Percentiles rank a stretch among this genome's conserved stretches.
Evolutionary conservation across 768 basidiomycete species (phyloP).

Genomic region (Asterophora parasitica): DNA sequence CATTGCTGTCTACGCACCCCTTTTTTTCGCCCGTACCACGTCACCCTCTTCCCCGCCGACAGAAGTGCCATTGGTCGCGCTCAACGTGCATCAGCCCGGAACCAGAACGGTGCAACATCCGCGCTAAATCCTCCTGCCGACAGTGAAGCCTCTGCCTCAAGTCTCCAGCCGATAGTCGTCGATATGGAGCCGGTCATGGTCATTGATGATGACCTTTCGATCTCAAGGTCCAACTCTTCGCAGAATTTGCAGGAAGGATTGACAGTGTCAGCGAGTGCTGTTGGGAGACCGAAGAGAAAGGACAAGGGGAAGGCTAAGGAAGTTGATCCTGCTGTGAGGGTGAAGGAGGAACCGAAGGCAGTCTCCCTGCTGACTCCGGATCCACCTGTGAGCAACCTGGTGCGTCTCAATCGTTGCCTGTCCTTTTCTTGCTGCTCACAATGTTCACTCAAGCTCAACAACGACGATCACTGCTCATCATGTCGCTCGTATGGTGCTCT

Average conservation of each 20-base stretch:
- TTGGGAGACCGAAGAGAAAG: slow-evolving; percentile 34
- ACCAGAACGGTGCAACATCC: slow-evolving; percentile 44
- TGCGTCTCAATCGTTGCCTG: slow-evolving; percentile 22
- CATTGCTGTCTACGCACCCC: slow-evolving; percentile 19
- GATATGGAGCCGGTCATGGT: slow-evolving; percentile 51
- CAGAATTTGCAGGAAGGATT: slow-evolving; percentile 32
- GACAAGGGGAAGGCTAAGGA: slow-evolving; percentile 57
- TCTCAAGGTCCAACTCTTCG: slow-evolving; percentile 63
- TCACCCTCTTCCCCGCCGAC: slow-evolving; percentile 16
- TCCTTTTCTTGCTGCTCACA: neutral
- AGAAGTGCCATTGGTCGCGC: slow-evolving; percentile 63
- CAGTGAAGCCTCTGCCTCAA: slow-evolving; percentile 35
- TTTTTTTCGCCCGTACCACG: slow-evolving; percentile 16
- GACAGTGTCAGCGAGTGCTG: slow-evolving; percentile 19
- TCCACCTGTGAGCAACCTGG: slow-evolving; percentile 35
- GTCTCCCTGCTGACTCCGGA: slow-evolving; percentile 44
- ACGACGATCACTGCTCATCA: slow-evolving; percentile 84
- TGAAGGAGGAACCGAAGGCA: slow-evolving; percentile 50
- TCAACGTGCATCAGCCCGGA: slow-evolving; percentile 68
- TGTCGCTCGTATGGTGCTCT: slow-evolving; percentile 80
- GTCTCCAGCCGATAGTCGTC: slow-evolving; percentile 35
- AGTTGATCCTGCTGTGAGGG: slow-evolving; percentile 33
- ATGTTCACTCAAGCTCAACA: slow-evolving; percentile 40
- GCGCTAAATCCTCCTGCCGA: slow-evolving; percentile 31
- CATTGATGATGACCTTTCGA: slow-evolving; percentile 53